Evolutionary conservation across 768 basidiomycete genomes (phyloP).

Genomic region (Tulasnella sp.): DNA sequence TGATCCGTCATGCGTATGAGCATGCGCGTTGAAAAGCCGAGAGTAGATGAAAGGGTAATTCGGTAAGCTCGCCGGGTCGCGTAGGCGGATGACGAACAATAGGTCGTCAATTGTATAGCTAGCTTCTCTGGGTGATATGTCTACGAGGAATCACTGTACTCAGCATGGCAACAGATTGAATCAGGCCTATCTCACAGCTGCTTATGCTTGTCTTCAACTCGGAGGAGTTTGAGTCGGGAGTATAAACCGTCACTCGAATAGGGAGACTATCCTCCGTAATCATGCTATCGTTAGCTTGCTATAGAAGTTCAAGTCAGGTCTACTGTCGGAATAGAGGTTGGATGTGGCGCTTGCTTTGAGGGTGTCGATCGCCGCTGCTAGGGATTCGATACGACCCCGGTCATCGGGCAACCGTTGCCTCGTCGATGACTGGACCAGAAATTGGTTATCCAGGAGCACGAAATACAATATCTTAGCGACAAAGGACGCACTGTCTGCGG

Average conservation of each 20-base stretch:
- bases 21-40: neutral
- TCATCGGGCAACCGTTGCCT: neutral
- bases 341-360: neutral
- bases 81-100: neutral
- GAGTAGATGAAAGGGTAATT: neutral
- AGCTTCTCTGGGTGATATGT: neutral
- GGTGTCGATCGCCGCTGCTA: neutral
- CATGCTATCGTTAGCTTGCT: neutral
- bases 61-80: neutral
- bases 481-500: neutral
- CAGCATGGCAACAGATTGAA: neutral
- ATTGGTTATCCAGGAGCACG: neutral
- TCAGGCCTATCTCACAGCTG: neutral
- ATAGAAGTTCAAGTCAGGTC: neutral
- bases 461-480: neutral
- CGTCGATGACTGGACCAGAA: neutral
- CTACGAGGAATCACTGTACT: neutral
- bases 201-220: neutral
- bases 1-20: neutral
- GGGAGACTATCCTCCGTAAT: neutral
- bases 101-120: neutral
- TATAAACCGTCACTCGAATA: too few relatives aligned
- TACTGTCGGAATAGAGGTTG: neutral
- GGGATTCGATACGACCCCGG: neutral
- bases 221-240: too few relatives aligned